Evolutionary conservation across 768 basidiomycete species (phyloP).

Genomic region (Suillus decipiens): DNA sequence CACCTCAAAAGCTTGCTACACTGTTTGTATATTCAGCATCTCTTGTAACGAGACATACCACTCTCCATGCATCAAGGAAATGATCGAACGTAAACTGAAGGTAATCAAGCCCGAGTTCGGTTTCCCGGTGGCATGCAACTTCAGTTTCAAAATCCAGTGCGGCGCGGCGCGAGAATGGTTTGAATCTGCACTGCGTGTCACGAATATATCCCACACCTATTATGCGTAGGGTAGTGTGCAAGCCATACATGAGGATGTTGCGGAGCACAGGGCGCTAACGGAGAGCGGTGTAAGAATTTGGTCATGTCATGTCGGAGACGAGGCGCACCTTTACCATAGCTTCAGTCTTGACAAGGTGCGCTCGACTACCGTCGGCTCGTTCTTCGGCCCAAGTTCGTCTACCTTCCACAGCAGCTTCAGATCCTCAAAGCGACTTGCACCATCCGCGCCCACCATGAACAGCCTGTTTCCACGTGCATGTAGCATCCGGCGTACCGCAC

Average conservation of each 20-base stretch:
- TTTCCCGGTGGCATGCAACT: neutral
- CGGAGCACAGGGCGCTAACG: slow-evolving; percentile 80
- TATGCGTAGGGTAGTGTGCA: slow-evolving; percentile 86
- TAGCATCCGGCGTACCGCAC: slow-evolving; percentile 87
- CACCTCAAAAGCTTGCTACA: no score
- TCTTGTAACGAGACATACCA: neutral
- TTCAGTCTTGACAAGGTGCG: slow-evolving; percentile 89
- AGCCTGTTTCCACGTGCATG: slow-evolving; percentile 75
- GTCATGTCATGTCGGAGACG: slow-evolving; percentile 5
- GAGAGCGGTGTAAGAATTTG: neutral
- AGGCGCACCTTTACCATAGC: slow-evolving; percentile 85
- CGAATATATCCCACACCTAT: slow-evolving; percentile 89
- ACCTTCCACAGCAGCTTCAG: slow-evolving; percentile 76
- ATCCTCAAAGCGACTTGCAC: slow-evolving; percentile 86
- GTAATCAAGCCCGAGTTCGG: neutral
- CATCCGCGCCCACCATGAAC: slow-evolving; percentile 94
- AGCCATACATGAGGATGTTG: slow-evolving; percentile 91
- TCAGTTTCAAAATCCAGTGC: slow-evolving; percentile 39
- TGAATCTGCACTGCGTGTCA: slow-evolving; percentile 98
- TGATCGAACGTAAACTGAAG: neutral
- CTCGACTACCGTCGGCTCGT: slow-evolving; percentile 71
- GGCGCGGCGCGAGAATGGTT: slow-evolving; percentile 84
- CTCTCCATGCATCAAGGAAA: neutral
- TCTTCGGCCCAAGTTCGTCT: slow-evolving; percentile 55
- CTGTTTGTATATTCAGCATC: no score